phyloP scores from a whole-genome alignment of 2,329 filamentous ascomycete species.

The Aureobasidium vineae region DNA sequence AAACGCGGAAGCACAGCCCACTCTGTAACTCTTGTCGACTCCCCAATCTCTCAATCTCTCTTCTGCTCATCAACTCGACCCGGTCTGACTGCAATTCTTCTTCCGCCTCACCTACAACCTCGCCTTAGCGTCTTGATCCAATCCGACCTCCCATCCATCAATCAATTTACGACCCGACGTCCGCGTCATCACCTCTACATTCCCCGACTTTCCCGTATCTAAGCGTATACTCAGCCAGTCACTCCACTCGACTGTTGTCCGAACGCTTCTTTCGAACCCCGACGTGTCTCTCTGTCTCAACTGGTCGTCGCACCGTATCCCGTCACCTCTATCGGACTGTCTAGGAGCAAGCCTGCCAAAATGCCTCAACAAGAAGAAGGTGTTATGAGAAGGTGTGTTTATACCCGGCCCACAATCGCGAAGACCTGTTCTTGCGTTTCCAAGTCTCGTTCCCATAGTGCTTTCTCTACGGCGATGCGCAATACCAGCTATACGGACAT shows the following conservation, averaged over 20 bases:
- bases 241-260: constrained; percentile 3
- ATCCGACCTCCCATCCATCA: not conserved
- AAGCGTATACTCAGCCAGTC: not conserved
- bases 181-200: constrained; percentile 22
- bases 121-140: not conserved
- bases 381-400: constrained; percentile 42
- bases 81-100: constrained; percentile 12
- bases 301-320: not conserved
- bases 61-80: constrained; percentile 14
- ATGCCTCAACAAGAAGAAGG: constrained; percentile 42
- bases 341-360: not conserved
- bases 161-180: not conserved
- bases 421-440: not conserved
- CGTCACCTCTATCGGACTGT: not conserved
- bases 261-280: not conserved
- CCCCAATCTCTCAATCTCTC: constrained; percentile 23
- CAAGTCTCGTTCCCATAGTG: not conserved
- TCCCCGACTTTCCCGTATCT: constrained; percentile 19
- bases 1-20: constrained; percentile 26
- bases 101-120: not conserved
- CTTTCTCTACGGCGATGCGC: not conserved
- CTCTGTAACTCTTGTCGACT: constrained; percentile 21
- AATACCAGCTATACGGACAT: not conserved
- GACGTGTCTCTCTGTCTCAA: not conserved
- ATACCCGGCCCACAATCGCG: constrained; percentile 3